These are phyloP conservation scores for Zizania palustris DNA, from an alignment of 202 grass and related monocot genomes.

Conservation along the genomic window DNA sequence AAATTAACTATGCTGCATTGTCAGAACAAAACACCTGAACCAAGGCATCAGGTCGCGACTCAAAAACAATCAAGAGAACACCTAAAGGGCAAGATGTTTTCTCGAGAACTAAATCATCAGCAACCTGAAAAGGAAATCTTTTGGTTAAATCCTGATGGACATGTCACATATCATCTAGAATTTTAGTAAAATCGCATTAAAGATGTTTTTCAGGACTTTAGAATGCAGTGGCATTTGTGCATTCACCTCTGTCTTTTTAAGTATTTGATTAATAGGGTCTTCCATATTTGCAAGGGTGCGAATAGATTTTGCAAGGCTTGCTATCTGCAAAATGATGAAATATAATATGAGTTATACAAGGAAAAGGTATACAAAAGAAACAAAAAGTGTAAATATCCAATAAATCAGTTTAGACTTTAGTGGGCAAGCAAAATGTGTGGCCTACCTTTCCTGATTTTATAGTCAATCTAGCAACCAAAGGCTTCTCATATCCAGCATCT, in stretches of 20 bases:
- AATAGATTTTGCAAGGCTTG: slow-evolving; percentile 85
- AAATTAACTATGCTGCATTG: slow-evolving; percentile 9
- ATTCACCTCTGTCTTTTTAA: slow-evolving; percentile 79
- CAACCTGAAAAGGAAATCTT: slow-evolving; percentile 58
- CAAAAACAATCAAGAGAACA: slow-evolving; percentile 91
- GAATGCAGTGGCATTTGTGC: slow-evolving; percentile 6
- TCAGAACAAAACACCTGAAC: slow-evolving; percentile 68
- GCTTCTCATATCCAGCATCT: slow-evolving; percentile 73
- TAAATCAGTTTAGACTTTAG: background rate
- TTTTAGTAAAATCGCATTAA: background rate
- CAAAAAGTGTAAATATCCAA: slow-evolving; percentile 15
- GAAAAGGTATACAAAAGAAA: slow-evolving; percentile 11
- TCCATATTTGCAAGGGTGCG: slow-evolving; percentile 88
- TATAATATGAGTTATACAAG: slow-evolving; percentile 26
- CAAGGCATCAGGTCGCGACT: slow-evolving; percentile 94
- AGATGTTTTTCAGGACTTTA: slow-evolving; percentile 16
- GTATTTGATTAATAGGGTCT: slow-evolving; percentile 77
- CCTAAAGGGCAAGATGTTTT: slow-evolving; percentile 90
- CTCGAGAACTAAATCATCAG: slow-evolving; percentile 79
- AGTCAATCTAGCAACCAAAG: slow-evolving; percentile 82
- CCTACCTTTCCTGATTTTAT: slow-evolving; percentile 81
- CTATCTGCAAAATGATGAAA: slow-evolving; percentile 64
- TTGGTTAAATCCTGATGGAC: slow-evolving; percentile 12
- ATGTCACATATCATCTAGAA: background rate
- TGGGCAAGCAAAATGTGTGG: background rate